Percentiles rank a stretch among this genome's conserved stretches.
phyloP scores from a whole-genome alignment of 345 rosid genomes.

The Brassica nigra region DNA sequence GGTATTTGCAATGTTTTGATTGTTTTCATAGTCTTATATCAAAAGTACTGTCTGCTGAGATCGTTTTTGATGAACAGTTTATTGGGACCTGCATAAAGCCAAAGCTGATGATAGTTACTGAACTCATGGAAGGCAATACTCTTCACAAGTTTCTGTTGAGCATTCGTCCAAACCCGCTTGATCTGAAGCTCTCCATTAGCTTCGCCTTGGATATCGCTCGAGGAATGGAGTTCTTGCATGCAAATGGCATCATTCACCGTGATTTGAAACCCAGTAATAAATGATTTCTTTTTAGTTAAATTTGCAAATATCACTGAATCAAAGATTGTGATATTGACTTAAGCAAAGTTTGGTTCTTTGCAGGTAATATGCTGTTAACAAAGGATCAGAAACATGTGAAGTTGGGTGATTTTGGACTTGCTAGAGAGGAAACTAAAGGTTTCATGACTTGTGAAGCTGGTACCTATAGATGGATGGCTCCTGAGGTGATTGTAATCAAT shows the following conservation, averaged over 20 bases:
- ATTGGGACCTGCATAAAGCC: constrained; percentile 63
- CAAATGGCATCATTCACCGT: constrained; percentile 75
- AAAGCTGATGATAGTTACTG: constrained; percentile 58
- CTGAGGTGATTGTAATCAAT: constrained; percentile 50
- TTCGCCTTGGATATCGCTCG: constrained; percentile 62
- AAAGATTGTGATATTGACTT: neutral
- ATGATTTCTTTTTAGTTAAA: neutral
- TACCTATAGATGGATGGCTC: constrained; percentile 45
- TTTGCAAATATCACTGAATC: neutral
- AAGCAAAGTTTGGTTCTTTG: neutral
- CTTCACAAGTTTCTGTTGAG: constrained; percentile 62
- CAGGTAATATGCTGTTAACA: constrained; percentile 71
- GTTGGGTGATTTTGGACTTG: constrained; percentile 77
- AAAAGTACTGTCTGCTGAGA: neutral
- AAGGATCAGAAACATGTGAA: constrained; percentile 55
- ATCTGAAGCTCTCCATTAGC: constrained; percentile 48
- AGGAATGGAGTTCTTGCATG: constrained; percentile 77
- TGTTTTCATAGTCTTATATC: neutral
- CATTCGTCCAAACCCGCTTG: constrained; percentile 56
- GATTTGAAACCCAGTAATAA: constrained; percentile 68
- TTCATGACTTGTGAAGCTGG: constrained; percentile 61
- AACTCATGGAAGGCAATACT: constrained; percentile 59
- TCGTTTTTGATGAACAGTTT: constrained; percentile 48
- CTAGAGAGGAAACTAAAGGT: constrained; percentile 55
- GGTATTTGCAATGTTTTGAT: constrained; percentile 37